Evolutionary conservation across 345 rosid species (phyloP), one percentile per base, ranked within the genome.

Genomic region (Kernera saxatilis): DNA sequence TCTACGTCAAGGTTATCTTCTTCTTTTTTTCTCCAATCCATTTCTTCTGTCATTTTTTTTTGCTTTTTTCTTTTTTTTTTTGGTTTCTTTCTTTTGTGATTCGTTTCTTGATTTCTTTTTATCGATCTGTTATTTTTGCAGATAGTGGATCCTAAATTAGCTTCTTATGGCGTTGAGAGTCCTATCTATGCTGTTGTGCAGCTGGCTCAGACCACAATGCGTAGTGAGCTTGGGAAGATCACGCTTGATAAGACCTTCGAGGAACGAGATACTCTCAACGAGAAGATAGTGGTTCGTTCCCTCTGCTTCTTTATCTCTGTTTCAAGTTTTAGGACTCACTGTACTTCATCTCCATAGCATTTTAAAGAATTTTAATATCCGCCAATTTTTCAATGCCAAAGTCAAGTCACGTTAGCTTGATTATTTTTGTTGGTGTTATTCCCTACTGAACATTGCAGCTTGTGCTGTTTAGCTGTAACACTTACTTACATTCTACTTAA

Each of bases 171-270:
- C 3, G 97, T 94, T 61, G 98, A 88, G 86, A 86, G 88, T 67
- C 99, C 98, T 1, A 89, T 89, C 51, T 94, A 88, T 56, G 98
- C 99, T 35, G 96, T 94, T 40, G 82, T 88, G 61, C 99, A 94
- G 74, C 85, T 91, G n/a, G 99, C 99, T 2, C 99, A 91, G 82
- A 91, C 99, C 17, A 88, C 98, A 1, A 94, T 94, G 99, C 93
- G 99, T 21, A 94, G 98, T 57, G 98, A 94, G 82, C 93, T 94
- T 25, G 99, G 99, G 44, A 94, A 94, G 73, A 94, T 94, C 48
- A 89, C 98, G 0, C 98, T 94, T 50, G 99, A 94, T 78, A 91
- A 94, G 87, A 94, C 98, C 41, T 94, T 94, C 23, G 99, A 89
- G 74, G 99, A 89, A 80, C 76, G 99, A 54, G 99, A 91, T 69